Base-by-base conservation (phyloP, 371 early-diverging fungal species). In the Apophysomyces sp. region DNA sequence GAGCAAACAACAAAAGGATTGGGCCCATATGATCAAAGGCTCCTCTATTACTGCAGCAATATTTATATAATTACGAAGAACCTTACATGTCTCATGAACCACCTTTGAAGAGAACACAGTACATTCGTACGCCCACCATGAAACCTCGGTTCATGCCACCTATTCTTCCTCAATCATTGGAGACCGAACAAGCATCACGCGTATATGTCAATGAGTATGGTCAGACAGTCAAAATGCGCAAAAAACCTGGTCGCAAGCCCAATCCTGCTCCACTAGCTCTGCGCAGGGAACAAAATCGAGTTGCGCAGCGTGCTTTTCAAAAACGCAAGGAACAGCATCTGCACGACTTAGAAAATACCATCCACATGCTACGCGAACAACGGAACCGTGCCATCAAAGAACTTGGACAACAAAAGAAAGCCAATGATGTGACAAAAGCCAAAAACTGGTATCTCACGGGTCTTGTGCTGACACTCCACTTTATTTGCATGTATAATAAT, bases 191-290 rank as follows among this genome's bases (percentile, higher is more conserved):
- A 21, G 7, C 15, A 29, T 16, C 58, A 2, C 37, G 16, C 9
- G 18, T 37, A 15, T 36, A 18, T 6, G 13, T 58, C 26, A 60
- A 62, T 28, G 34, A 15, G 0, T 4, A 59, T 51, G 62, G 58
- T 40, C 61, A 64, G 8, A 71, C 66, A 30, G 32, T 63, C 52
- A 71, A 63, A 52, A 57, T 69, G 9, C 62, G 66, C 7, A 89
- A 84, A 56, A 90, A 89, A 73, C 90, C 93, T 7, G 93, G 93
- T 9, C 72, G 93, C 26, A 92, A 92, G 72, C 90, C 89, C 12
- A 80, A 80, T 51, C 84, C 82, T 21, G 80, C 82, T 11, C 80
- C 81, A 1, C 82, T 80, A 2, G 82, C 82, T 12, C 73, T 87
- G 54, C 83, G 90, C 28, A 89, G 87, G 44, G 89, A 86, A 12